phyloP scores from a whole-genome alignment of 805 yeast genomes.

The Cyberlindnera lachancei region DNA sequence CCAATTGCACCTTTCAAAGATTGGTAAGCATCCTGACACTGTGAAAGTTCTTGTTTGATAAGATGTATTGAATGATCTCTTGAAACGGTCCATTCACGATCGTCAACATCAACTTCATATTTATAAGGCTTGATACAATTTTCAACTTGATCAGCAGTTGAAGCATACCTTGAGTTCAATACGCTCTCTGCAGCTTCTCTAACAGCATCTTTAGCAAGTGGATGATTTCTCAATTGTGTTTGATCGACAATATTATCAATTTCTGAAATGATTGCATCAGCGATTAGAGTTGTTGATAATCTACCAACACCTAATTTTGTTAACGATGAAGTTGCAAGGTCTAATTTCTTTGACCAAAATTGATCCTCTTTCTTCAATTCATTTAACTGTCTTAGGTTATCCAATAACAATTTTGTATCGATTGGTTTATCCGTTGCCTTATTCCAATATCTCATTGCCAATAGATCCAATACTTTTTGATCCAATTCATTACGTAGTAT shows the following conservation, averaged over 20 bases:
- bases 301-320: slow-evolving; percentile 95
- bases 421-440: slow-evolving; percentile 27
- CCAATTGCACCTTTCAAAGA: slow-evolving; percentile 67
- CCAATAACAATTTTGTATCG: slow-evolving; percentile 24
- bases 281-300: slow-evolving; percentile 72
- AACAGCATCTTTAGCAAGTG: slow-evolving; percentile 75
- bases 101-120: slow-evolving; percentile 94
- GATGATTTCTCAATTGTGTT: slow-evolving; percentile 77
- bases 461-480: slow-evolving; percentile 76
- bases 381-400: slow-evolving; percentile 47
- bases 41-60: slow-evolving; percentile 77
- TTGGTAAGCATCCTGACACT: slow-evolving; percentile 61
- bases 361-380: slow-evolving; percentile 56
- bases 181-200: slow-evolving; percentile 80
- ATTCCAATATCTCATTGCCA: slow-evolving; percentile 93
- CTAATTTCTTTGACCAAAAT: slow-evolving; percentile 85
- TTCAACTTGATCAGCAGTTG: slow-evolving; percentile 97
- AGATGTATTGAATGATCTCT: slow-evolving; percentile 69
- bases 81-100: slow-evolving; percentile 83
- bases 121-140: slow-evolving; percentile 97
- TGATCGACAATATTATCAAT: slow-evolving; percentile 63
- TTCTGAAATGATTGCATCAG: slow-evolving; percentile 73
- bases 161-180: slow-evolving; percentile 66
- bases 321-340: slow-evolving; percentile 70
- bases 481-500: slow-evolving; percentile 79